Conservation (phyloP, 305 asterid species). For the Fraxinus greggii region DNA sequence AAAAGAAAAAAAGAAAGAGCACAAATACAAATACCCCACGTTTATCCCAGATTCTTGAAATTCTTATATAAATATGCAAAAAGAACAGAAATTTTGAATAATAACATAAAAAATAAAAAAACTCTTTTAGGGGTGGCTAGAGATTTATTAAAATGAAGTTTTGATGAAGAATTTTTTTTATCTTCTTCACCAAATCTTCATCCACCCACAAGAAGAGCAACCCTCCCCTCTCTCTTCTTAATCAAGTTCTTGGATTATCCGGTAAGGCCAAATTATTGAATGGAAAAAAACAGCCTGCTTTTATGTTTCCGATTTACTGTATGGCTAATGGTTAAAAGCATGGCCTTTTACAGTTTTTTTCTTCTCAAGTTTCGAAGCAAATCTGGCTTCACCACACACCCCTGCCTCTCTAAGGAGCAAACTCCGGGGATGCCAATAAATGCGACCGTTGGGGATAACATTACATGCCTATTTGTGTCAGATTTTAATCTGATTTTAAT, state of each 20-base stretch:
- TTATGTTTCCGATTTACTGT: neutral
- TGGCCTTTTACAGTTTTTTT: neutral
- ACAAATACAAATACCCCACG: slow-evolving; percentile 24
- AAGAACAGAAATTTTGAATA: neutral
- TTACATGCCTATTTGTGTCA: too few relatives aligned
- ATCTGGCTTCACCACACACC: neutral
- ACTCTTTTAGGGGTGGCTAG: slow-evolving; percentile 8
- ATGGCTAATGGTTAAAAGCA: neutral
- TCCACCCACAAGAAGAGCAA: slow-evolving; percentile 37
- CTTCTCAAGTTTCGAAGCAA: slow-evolving; percentile 12
- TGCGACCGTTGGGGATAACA: slow-evolving; percentile 8
- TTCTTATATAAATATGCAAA: neutral
- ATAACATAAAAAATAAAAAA: neutral
- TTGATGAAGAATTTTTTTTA: slow-evolving; percentile 23
- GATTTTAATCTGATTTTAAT: too few relatives aligned
- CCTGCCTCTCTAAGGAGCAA: neutral
- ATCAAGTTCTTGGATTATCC: slow-evolving; percentile 8
- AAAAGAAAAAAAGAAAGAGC: neutral
- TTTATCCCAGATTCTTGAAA: neutral
- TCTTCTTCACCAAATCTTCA: slow-evolving; percentile 24
- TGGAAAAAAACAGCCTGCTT: neutral
- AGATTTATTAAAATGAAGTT: slow-evolving; percentile 11
- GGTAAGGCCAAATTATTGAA: slow-evolving; percentile 20
- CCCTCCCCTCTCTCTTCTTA: neutral
- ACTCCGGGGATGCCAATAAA: slow-evolving; percentile 7